These are phyloP conservation scores for Penicillium sp. DNA, from an alignment of 2,329 filamentous ascomycete genomes.

Conservation along the genomic window DNA sequence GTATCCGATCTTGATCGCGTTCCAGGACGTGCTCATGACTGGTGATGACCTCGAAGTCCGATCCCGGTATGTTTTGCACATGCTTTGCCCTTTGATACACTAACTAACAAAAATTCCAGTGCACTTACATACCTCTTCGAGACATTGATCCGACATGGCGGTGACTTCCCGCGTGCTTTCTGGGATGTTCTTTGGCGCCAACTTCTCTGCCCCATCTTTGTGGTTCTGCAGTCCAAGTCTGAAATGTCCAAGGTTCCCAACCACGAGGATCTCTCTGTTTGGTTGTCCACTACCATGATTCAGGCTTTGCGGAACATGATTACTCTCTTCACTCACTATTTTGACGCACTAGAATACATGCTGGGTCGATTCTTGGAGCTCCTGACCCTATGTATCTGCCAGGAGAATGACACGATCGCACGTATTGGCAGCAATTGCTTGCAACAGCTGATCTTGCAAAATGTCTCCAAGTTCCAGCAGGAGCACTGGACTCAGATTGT, in stretches of 20 bases:
- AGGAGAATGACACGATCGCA: conserved; percentile 98
- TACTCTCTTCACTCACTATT: conserved; percentile 97
- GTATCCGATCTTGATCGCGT: conserved; percentile 97
- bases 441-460: conserved; percentile 94
- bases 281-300: conserved; percentile 99
- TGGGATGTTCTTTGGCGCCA: conserved; percentile 99
- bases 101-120: conserved; percentile 30
- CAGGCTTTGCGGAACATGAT: conserved; percentile 98
- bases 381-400: conserved; percentile 92
- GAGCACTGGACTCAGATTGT: conserved; percentile 95
- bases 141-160: conserved; percentile 83
- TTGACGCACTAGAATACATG: conserved; percentile 95
- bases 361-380: conserved; percentile 95
- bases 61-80: conserved; percentile 51
- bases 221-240: conserved; percentile 92
- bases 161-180: conserved; percentile 88
- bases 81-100: neutral
- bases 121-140: conserved; percentile 97
- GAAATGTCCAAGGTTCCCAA: conserved; percentile 95
- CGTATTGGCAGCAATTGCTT: conserved; percentile 97
- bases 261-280: conserved; percentile 95
- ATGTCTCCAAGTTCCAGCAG: conserved; percentile 84
- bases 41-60: conserved; percentile 97
- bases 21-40: conserved; percentile 98
- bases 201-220: conserved; percentile 95